Evolutionary conservation across 1,284 basidiomycete species (phyloP).

Genomic region (Cryptococcus sp.): DNA sequence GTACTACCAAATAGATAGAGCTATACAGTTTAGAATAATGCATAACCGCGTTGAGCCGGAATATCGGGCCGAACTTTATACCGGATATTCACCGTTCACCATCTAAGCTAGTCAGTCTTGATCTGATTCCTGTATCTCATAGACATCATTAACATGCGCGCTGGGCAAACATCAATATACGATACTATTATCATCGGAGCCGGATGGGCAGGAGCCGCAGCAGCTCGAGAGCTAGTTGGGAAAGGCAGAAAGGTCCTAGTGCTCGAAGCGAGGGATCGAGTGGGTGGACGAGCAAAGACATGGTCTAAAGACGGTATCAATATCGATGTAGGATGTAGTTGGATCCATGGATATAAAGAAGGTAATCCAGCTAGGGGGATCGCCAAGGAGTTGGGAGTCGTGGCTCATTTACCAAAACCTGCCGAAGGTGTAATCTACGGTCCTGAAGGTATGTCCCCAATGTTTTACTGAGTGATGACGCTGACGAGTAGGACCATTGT

Average conservation of each 20-base stretch:
- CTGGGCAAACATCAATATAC: conserved; percentile 13
- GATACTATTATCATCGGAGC: conserved; percentile 53
- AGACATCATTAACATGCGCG: too few species aligned
- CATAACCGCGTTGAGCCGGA: too few species aligned
- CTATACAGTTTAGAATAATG: too few species aligned
- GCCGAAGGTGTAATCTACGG: conserved; percentile 37
- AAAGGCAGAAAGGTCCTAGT: conserved; percentile 49
- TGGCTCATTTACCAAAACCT: conserved; percentile 41
- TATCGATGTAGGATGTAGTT: conserved; percentile 52
- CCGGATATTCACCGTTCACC: too few species aligned
- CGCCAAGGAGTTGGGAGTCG: conserved; percentile 46
- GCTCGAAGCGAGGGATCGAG: conserved; percentile 51
- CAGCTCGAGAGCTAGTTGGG: conserved; percentile 47
- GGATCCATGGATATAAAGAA: conserved; percentile 53
- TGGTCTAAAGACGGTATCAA: conserved; percentile 30
- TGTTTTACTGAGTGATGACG: neutral
- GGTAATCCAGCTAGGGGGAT: conserved; percentile 50
- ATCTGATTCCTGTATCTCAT: too few species aligned
- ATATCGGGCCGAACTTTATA: too few species aligned
- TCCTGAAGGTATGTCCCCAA: conserved; percentile 29
- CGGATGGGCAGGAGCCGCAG: conserved; percentile 51
- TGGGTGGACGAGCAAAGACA: conserved; percentile 52
- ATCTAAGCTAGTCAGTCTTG: too few species aligned
- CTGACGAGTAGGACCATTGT: conserved; percentile 19
- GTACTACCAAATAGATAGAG: conserved; percentile 2